Percentiles rank a stretch among this genome's conserved stretches.
Evolutionary conservation across 306 rosid species (phyloP).

Genomic region (Spatholobus suberectus): DNA sequence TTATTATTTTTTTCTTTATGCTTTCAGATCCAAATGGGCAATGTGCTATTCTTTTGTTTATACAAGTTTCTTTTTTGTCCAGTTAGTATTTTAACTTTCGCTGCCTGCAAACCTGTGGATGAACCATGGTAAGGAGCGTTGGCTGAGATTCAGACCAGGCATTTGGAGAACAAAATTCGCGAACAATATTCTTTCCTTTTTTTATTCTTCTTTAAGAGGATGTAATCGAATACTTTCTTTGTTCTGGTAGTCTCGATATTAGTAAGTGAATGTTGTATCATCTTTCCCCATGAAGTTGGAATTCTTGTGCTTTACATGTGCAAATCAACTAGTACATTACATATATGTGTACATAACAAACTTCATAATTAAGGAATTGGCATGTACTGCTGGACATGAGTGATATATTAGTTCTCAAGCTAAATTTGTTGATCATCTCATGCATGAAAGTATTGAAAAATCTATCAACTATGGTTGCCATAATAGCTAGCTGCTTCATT

Average conservation of each 20-base stretch:
- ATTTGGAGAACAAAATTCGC: neutral
- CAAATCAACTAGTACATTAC: neutral
- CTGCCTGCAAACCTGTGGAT: neutral
- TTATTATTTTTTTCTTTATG: neutral
- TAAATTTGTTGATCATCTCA: neutral
- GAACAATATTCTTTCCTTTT: neutral
- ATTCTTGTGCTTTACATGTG: neutral
- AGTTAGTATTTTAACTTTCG: constrained; percentile 34
- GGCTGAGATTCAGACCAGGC: neutral
- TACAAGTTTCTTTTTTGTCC: neutral
- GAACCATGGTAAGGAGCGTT: neutral
- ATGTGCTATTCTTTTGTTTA: neutral
- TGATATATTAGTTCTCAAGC: neutral
- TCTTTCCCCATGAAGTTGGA: neutral
- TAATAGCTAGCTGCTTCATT: neutral
- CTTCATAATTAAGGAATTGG: neutral
- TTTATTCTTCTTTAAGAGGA: neutral
- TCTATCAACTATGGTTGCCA: neutral
- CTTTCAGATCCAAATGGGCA: neutral
- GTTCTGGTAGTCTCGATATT: neutral
- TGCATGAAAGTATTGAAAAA: neutral
- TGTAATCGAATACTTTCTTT: neutral
- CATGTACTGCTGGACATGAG: neutral
- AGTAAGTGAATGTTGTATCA: neutral
- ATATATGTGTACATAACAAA: neutral